phyloP scores from a whole-genome alignment of 2,329 filamentous ascomycete genomes.

The Scytalidium lignicola region DNA sequence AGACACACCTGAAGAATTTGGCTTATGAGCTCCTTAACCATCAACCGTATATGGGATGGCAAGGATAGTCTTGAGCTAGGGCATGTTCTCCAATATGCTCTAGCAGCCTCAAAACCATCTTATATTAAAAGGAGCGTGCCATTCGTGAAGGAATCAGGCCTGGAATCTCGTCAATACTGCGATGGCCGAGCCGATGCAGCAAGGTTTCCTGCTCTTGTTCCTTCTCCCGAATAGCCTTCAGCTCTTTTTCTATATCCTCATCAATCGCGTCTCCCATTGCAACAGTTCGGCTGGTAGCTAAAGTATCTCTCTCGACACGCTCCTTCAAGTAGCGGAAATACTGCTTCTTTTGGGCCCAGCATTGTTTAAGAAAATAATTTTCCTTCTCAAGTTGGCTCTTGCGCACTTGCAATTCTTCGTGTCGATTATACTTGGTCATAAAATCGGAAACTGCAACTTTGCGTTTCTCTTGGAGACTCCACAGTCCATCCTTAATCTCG shows the following conservation, averaged over 20 bases:
- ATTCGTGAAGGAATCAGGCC: background rate
- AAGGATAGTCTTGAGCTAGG: background rate
- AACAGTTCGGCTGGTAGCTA: background rate
- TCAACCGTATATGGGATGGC: no score
- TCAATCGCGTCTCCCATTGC: background rate
- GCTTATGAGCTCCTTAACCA: no score
- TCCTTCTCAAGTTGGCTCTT: background rate
- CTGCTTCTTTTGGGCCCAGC: background rate
- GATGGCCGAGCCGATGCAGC: background rate
- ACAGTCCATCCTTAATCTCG: background rate
- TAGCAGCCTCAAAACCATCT: background rate
- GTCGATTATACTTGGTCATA: background rate
- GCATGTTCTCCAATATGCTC: background rate
- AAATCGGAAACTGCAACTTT: background rate
- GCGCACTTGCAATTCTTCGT: background rate
- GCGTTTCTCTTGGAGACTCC: background rate
- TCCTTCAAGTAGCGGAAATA: background rate
- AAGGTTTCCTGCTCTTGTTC: background rate
- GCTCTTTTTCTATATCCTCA: background rate
- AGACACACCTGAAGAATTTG: no score
- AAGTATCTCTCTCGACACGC: background rate
- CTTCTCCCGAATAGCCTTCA: background rate
- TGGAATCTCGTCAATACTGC: background rate
- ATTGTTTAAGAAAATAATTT: background rate
- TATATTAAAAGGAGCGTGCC: background rate